These are phyloP conservation scores for Coprinellus aureogranulatus DNA, from an alignment of 768 basidiomycete genomes.

Conservation along the genomic window DNA sequence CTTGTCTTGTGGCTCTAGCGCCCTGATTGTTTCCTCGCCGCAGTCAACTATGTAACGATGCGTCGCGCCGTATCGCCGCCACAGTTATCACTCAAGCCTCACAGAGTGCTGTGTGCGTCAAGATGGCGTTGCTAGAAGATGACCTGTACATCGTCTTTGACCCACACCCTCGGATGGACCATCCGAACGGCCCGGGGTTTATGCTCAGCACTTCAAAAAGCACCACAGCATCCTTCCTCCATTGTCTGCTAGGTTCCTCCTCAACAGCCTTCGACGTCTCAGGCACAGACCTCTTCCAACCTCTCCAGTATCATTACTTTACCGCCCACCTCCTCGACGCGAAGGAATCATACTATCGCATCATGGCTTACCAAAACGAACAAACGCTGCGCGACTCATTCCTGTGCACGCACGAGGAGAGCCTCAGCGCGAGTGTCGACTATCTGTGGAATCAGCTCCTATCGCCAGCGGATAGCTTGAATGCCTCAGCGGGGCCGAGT, in stretches of 20 bases:
- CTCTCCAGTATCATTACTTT: neutral
- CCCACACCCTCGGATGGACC: constrained; percentile 7
- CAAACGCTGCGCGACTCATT: constrained; percentile 11
- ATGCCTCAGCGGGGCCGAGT: constrained; percentile 4
- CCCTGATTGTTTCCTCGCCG: neutral
- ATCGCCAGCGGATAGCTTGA: neutral
- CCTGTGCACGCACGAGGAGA: constrained; percentile 8
- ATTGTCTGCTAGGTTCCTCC: constrained; percentile 2
- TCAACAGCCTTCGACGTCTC: constrained; percentile 3
- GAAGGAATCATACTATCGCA: constrained; percentile 8
- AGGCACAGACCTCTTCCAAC: neutral
- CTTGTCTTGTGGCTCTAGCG: neutral
- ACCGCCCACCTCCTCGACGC: constrained; percentile 6
- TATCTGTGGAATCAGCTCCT: constrained; percentile 9
- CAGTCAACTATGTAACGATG: constrained; percentile 10
- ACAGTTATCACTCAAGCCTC: constrained; percentile 7
- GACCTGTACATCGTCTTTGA: constrained; percentile 10
- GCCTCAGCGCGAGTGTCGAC: constrained; percentile 9
- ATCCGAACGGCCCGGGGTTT: constrained; percentile 11
- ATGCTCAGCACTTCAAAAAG: constrained; percentile 9
- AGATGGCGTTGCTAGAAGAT: constrained; percentile 4
- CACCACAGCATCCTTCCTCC: constrained; percentile 8
- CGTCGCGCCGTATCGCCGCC: constrained; percentile 7
- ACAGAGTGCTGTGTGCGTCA: constrained; percentile 10
- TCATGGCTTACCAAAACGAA: constrained; percentile 9